A percentile compares a stretch with the other conserved stretches of the same genome.
These are phyloP conservation scores for Zymoseptoria brevis DNA, from an alignment of 2,329 filamentous ascomycete genomes.

Conservation along the genomic window DNA sequence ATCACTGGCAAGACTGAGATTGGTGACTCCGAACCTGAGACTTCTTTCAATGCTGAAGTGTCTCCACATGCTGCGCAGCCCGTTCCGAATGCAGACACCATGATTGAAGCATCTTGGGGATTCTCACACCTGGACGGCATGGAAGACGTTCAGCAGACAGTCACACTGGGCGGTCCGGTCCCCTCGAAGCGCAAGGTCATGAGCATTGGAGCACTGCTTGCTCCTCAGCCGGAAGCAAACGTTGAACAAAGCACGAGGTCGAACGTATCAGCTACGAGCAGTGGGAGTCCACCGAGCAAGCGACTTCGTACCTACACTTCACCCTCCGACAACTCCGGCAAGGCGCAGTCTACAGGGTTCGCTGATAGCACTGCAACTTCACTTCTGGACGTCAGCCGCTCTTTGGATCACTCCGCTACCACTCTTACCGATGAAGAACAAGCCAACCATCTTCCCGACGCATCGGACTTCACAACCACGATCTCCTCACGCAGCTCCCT, in stretches of 20 bases:
- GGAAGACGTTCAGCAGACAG: neutral
- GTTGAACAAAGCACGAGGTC: neutral
- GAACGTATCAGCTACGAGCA: neutral
- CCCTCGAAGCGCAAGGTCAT: neutral
- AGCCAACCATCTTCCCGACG: neutral
- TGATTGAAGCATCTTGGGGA: neutral
- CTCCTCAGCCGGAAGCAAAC: neutral
- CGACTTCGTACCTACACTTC: neutral
- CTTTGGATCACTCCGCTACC: neutral
- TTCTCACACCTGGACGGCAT: neutral
- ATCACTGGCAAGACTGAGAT: neutral
- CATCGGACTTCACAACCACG: neutral
- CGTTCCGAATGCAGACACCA: neutral
- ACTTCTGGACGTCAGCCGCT: neutral
- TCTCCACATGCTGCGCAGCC: neutral
- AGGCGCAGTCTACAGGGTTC: neutral
- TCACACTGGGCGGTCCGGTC: neutral
- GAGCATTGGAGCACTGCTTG: neutral
- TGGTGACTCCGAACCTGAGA: neutral
- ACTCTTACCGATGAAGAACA: neutral
- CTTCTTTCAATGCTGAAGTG: neutral
- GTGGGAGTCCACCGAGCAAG: neutral
- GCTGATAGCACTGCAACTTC: neutral
- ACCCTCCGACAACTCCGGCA: neutral
- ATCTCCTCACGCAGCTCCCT: neutral